These are phyloP conservation scores for Backusella tarrabulga DNA, from an alignment of 192 early-diverging fungal genomes.

Conservation along the genomic window DNA sequence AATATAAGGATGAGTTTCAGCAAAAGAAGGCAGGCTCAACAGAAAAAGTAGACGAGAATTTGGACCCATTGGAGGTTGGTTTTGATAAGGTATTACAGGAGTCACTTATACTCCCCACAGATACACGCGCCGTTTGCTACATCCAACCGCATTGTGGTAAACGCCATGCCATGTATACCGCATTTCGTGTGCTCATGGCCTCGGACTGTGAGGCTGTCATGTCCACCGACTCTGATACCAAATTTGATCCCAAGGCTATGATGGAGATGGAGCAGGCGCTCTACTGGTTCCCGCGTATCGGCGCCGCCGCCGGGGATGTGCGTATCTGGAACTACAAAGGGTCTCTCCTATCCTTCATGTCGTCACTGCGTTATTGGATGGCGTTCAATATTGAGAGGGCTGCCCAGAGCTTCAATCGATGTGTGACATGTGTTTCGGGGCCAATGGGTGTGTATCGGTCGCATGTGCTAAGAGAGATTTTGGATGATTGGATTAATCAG, in stretches of 20 bases:
- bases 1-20: neutral
- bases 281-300: slow-evolving; percentile 44
- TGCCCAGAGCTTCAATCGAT: slow-evolving; percentile 55
- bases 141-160: slow-evolving; percentile 53
- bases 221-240: slow-evolving; percentile 64
- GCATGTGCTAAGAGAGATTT: slow-evolving; percentile 42
- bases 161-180: slow-evolving; percentile 55
- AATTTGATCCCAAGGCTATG: slow-evolving; percentile 47
- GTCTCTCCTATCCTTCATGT: slow-evolving; percentile 54
- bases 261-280: slow-evolving; percentile 53
- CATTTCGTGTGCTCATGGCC: slow-evolving; percentile 42
- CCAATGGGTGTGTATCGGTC: slow-evolving; percentile 61
- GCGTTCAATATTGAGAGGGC: slow-evolving; percentile 67
- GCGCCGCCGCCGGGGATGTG: slow-evolving; percentile 53
- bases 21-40: neutral
- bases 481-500: slow-evolving; percentile 57
- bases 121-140: slow-evolving; percentile 39
- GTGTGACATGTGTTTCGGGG: slow-evolving; percentile 64
- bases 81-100: neutral
- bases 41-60: neutral
- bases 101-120: neutral
- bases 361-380: slow-evolving; percentile 61
- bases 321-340: slow-evolving; percentile 56
- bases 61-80: neutral
- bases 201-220: slow-evolving; percentile 51